Evolutionary conservation across 345 rosid genomes (phyloP).

Genomic region (Pelargonium nanum): DNA sequence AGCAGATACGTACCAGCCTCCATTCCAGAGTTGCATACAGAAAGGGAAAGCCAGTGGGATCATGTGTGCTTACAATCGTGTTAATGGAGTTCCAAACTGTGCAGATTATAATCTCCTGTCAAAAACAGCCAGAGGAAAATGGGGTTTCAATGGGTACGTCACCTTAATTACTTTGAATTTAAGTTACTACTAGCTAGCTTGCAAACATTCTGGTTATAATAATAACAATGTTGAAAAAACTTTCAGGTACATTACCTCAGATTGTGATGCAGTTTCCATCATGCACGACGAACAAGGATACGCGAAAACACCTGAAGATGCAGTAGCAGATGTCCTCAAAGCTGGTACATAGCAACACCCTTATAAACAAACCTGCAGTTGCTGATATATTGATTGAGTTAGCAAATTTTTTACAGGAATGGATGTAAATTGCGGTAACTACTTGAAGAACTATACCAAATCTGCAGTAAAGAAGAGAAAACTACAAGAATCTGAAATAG

Average conservation of each 20-base stretch:
- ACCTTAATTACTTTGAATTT: not conserved
- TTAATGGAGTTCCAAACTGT: slow-evolving; percentile 75
- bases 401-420: slow-evolving; percentile 36
- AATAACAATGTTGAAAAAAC: not conserved
- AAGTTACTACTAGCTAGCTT: not conserved
- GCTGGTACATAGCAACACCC: slow-evolving; percentile 38
- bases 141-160: slow-evolving; percentile 67
- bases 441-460: slow-evolving; percentile 49
- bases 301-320: slow-evolving; percentile 73
- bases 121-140: slow-evolving; percentile 45
- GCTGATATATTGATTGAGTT: not conserved
- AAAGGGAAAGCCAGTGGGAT: slow-evolving; percentile 90
- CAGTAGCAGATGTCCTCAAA: slow-evolving; percentile 63
- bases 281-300: slow-evolving; percentile 52
- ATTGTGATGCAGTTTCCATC: slow-evolving; percentile 78
- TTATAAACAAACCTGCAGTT: not conserved
- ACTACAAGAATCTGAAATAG: slow-evolving; percentile 40
- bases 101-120: slow-evolving; percentile 59
- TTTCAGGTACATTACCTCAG: slow-evolving; percentile 69
- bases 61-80: slow-evolving; percentile 86
- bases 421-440: slow-evolving; percentile 83
- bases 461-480: slow-evolving; percentile 59
- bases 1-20: slow-evolving; percentile 79
- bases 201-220: not conserved
- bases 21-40: slow-evolving; percentile 59